phyloP scores from a whole-genome alignment of 352 stramenopile species.

The Phytophthora crassamura region DNA sequence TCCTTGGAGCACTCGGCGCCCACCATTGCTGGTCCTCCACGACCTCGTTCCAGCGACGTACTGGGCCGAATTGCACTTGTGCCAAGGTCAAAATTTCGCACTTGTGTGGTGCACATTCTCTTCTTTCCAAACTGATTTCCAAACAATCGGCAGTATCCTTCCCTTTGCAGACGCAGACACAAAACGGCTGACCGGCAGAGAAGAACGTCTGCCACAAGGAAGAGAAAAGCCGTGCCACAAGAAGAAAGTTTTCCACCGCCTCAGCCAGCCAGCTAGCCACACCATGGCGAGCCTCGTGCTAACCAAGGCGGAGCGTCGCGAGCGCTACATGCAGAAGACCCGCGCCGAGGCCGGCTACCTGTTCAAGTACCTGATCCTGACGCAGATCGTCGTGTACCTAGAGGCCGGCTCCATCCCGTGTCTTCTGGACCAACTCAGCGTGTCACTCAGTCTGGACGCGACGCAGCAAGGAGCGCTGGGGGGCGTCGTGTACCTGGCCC shows the following conservation, averaged over 20 bases:
- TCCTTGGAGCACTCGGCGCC: neutral
- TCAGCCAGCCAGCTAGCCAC: too few species aligned
- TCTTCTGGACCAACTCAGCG: conserved; percentile 79
- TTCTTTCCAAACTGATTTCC: conserved; percentile 1
- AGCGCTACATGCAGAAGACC: conserved; percentile 78
- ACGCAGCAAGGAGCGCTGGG: conserved; percentile 81
- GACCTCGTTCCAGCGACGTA: neutral
- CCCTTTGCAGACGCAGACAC: neutral
- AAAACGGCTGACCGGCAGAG: conserved; percentile 12
- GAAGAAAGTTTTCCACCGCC: too few species aligned
- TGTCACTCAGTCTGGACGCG: conserved; percentile 70
- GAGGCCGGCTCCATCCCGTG: conserved; percentile 85
- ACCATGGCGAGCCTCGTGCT: conserved; percentile 47
- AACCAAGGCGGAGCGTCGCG: conserved; percentile 64
- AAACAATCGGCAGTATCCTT: conserved; percentile 21
- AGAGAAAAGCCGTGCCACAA: neutral
- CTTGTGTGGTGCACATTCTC: neutral
- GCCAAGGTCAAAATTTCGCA: conserved; percentile 2
- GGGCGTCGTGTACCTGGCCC: conserved; percentile 79
- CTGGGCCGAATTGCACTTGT: conserved; percentile 20
- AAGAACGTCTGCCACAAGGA: neutral
- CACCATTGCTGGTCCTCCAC: conserved; percentile 12
- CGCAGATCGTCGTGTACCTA: conserved; percentile 85
- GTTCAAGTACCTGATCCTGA: conserved; percentile 90
- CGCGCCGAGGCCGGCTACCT: conserved; percentile 77